Percentiles rank a stretch among this genome's conserved stretches.
phyloP scores from a whole-genome alignment of 208 protist genomes.

The Phytomonas francai region DNA sequence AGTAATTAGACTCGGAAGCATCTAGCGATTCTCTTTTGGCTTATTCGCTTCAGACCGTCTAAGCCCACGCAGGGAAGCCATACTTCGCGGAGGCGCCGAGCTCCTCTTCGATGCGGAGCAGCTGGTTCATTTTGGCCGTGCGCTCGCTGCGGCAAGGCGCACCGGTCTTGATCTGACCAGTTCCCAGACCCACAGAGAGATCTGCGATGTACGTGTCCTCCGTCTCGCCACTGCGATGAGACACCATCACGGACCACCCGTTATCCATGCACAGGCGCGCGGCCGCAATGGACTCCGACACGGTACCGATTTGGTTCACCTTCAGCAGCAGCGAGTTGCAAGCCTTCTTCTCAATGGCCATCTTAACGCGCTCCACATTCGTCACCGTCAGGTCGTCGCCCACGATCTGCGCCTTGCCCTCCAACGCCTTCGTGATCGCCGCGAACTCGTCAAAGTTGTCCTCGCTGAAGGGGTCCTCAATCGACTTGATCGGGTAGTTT shows the following conservation, averaged over 20 bases:
- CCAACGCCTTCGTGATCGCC: conserved; percentile 66
- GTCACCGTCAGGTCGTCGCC: conserved; percentile 98
- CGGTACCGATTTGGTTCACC: conserved; percentile 99
- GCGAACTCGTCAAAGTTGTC: conserved; percentile 95
- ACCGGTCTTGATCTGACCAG: conserved; percentile 98
- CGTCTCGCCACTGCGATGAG: conserved; percentile 97
- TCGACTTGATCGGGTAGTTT: conserved; percentile 96
- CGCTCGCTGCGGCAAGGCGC: conserved; percentile 97
- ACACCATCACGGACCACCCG: conserved; percentile 87
- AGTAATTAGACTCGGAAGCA: neutral
- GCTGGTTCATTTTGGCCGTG: conserved; percentile 99
- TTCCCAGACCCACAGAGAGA: conserved; percentile 95
- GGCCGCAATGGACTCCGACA: conserved; percentile 97
- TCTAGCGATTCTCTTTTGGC: neutral
- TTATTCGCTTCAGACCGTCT: conserved; percentile 10
- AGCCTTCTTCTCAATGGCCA: conserved; percentile 83
- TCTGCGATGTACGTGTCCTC: conserved; percentile 99
- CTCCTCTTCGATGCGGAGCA: conserved; percentile 98
- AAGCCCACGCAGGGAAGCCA: conserved; percentile 69
- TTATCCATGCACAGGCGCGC: conserved; percentile 74
- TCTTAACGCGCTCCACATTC: conserved; percentile 95
- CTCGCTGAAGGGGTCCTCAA: conserved; percentile 99
- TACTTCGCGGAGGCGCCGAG: conserved; percentile 66
- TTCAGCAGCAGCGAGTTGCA: conserved; percentile 98
- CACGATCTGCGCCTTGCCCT: conserved; percentile 92